phyloP scores from a whole-genome alignment of 2,329 filamentous ascomycete species.

The Fusarium sp. region DNA sequence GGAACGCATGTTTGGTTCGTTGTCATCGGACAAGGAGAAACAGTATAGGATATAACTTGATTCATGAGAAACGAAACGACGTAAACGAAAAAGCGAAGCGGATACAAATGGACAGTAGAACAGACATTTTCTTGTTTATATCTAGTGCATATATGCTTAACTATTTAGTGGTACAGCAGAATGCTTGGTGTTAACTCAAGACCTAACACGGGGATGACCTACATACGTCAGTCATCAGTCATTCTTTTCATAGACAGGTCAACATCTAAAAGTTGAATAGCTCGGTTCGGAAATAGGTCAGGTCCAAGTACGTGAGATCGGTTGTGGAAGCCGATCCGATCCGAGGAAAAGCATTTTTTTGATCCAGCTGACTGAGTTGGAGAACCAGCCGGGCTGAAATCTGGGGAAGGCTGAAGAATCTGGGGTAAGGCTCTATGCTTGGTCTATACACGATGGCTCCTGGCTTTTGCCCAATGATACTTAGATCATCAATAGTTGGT shows the following conservation, averaged over 20 bases:
- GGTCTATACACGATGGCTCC: background rate
- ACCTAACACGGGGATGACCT: background rate
- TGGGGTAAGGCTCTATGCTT: background rate
- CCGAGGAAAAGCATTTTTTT: constrained; percentile 1
- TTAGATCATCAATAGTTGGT: background rate
- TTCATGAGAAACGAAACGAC: constrained; percentile 39
- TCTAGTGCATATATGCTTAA: constrained; percentile 1
- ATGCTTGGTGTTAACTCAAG: background rate
- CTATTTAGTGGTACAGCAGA: background rate
- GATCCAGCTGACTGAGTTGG: background rate
- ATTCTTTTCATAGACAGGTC: constrained; percentile 1
- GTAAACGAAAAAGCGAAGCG: constrained; percentile 22
- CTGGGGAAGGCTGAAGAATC: background rate
- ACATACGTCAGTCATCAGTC: background rate
- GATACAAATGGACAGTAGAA: constrained; percentile 6
- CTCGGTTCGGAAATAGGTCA: constrained; percentile 19
- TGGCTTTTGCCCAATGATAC: background rate
- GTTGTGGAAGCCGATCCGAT: constrained; percentile 16
- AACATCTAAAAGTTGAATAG: background rate
- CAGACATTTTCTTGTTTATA: background rate
- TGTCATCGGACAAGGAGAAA: constrained; percentile 12
- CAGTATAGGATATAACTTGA: constrained; percentile 19
- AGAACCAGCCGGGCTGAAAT: background rate
- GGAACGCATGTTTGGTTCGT: background rate
- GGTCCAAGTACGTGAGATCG: background rate